Base-by-base conservation (phyloP, 495 filamentous ascomycete species). In the Hypoxylon crocopeplum region DNA sequence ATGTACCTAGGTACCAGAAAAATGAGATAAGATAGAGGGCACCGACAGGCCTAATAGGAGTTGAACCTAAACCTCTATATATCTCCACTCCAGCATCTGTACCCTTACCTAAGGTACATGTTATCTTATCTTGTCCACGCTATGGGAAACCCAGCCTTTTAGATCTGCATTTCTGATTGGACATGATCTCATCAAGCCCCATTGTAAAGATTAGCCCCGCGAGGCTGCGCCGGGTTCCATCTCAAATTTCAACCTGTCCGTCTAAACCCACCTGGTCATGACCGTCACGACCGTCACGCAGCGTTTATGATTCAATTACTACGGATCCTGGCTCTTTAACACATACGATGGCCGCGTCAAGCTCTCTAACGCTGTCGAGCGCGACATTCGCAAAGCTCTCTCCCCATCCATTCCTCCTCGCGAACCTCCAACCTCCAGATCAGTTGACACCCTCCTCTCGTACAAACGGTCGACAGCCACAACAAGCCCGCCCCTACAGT, bases 341-440 rank as follows among this genome's bases (percentile, higher is more conserved):
- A 57, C 19, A 30, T 17, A 55, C 20, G 0, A 74, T 72, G 69
- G 68, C 69, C 20, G 37, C 67, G 11, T 48, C 68, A 10, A 54
- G 32, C 21, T 64, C 73, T 12, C 81, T 93, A 48, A 84, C 87
- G 38, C 87, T 97, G 51, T 86, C 94, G 0, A 87, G 88, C 38
- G 82, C 84, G 24, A 89, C 90, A 66, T 96, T 96, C 72, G 92
- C 92, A 53, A 92, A 92, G 56, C 86, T 98, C 71, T 87, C 92
- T 52, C 94, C 94, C 6, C 84, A 87, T 59, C 86, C 90, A 25
- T 98, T 88, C 79, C 92, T 98, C 44, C 88, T 92, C 69, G 88
- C 90, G 22, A 92, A 92, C 67, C 88, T 98, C 55, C 78, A 86
- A 30, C 81, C 85, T n/a, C 67, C 82, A 20, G 61, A 77, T 25